Evolutionary conservation across 2,329 filamentous ascomycete genomes (phyloP).

Genomic region (Beauveria sp.): DNA sequence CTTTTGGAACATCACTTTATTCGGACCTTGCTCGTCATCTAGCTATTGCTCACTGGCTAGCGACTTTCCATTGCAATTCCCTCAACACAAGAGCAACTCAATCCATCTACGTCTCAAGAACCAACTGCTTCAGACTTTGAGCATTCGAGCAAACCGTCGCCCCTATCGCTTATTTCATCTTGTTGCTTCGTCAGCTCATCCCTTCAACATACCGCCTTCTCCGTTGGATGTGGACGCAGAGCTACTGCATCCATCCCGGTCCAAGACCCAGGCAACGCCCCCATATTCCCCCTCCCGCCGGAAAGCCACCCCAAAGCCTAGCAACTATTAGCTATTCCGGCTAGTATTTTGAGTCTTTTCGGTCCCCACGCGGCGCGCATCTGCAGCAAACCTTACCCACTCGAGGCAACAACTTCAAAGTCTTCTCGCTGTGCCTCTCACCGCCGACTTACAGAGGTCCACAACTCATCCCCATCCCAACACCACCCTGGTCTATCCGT

Average conservation of each 20-base stretch:
- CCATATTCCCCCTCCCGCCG: background rate
- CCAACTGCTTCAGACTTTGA: background rate
- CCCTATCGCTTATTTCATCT: background rate
- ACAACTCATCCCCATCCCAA: slow-evolving; percentile 8
- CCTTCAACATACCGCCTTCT: background rate
- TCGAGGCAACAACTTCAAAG: background rate
- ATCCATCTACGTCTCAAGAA: too few species aligned
- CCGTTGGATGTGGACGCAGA: background rate
- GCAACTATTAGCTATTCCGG: background rate
- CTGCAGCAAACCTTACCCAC: slow-evolving; percentile 10
- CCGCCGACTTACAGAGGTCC: slow-evolving; percentile 8
- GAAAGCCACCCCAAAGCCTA: background rate
- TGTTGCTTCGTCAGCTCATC: background rate
- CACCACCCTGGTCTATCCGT: slow-evolving; percentile 5
- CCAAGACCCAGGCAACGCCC: background rate
- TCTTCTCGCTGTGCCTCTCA: background rate
- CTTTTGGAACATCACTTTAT: background rate
- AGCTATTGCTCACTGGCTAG: background rate
- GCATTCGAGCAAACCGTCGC: background rate
- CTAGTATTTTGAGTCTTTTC: background rate
- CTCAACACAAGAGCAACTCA: too few species aligned
- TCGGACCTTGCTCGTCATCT: background rate
- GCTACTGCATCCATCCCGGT: slow-evolving; percentile 5
- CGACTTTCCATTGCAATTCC: background rate
- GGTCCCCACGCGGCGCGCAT: slow-evolving; percentile 1